Conservation (phyloP, 371 early-diverging fungal species). For the Actinomortierella ambigua region DNA sequence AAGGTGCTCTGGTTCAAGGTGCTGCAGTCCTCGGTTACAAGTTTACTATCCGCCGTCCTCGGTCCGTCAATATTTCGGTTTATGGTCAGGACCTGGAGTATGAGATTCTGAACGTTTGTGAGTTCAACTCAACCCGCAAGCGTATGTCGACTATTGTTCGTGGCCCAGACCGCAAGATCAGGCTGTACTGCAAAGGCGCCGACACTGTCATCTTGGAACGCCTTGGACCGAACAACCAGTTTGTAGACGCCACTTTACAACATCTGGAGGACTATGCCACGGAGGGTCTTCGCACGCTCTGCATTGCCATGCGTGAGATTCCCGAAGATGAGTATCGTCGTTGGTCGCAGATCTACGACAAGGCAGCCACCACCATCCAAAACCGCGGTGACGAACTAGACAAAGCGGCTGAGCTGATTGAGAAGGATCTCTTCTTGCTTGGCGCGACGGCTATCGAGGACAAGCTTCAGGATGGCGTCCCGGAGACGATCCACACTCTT, state of each 20-base stretch:
- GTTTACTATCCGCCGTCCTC: slow-evolving; percentile 85
- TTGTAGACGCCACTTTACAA: slow-evolving; percentile 75
- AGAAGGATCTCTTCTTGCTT: slow-evolving; percentile 86
- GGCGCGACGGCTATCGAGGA: slow-evolving; percentile 99
- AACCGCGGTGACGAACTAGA: slow-evolving; percentile 89
- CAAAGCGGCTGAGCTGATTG: slow-evolving; percentile 93
- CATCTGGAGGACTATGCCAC: slow-evolving; percentile 89
- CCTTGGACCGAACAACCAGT: slow-evolving; percentile 72
- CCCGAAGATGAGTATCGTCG: slow-evolving; percentile 85
- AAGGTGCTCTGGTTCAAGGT: slow-evolving; percentile 88
- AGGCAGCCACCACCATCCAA: slow-evolving; percentile 87
- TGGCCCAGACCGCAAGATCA: slow-evolving; percentile 88
- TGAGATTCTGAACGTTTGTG: slow-evolving; percentile 93
- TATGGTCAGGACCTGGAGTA: slow-evolving; percentile 72
- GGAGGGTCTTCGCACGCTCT: slow-evolving; percentile 93
- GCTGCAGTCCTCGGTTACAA: slow-evolving; percentile 67
- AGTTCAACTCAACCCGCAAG: slow-evolving; percentile 97
- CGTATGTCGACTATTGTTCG: slow-evolving; percentile 96
- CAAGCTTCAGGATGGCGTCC: slow-evolving; percentile 97
- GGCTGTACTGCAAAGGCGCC: slow-evolving; percentile 97
- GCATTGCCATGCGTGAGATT: slow-evolving; percentile 92
- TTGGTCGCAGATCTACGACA: slow-evolving; percentile 86
- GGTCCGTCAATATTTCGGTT: slow-evolving; percentile 78
- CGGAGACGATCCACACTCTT: slow-evolving; percentile 95
- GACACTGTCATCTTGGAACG: slow-evolving; percentile 98